Base-by-base conservation (phyloP, 2,329 filamentous ascomycete species). In the Colletotrichum sidae region DNA sequence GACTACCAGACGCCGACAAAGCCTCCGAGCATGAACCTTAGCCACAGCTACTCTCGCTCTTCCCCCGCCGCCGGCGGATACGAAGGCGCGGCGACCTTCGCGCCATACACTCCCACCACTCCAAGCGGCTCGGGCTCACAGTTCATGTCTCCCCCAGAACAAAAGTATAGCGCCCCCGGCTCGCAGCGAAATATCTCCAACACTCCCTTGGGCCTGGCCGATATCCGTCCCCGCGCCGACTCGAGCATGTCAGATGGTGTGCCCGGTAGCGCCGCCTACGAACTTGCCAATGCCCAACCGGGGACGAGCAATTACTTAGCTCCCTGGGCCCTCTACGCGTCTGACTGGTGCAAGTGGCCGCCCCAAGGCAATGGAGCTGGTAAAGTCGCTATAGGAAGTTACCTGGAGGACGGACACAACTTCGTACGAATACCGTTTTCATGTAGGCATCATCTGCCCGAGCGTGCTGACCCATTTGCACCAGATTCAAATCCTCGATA, bases 281-380 rank as follows among this genome's bases (percentile, higher is more conserved):
- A 94, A 73, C 83, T 88, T 55, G 87, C 88, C 68, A 87, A 88
- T 74, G 76, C 88, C 68, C 82, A 88, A 78, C 77, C 90, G 75
- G 78, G 92, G 75, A 96, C 95, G 69, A 97, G 93, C 83, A 97
- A 95, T 76, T 97, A 97, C 75, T 81, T 97, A 68, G 94, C 95
- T 5, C 94, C 95, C 0, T 99, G 96, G 93, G 91, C 94, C 12
- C 90, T 97, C 60, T 99, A 98, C 77, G 95, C 96, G 11, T 95
- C 97, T 73, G 96, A 99, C 80, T 99, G 96, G 96, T 99, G 96
- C 83, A 99, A 99, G 79, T 99, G 96, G 95, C 89, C 92, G 13
- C 90, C 95, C 2, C 88, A 93, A 73, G 89, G 80, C 72, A 90
- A 90, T 70, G 90, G 92, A 68, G 93, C 93, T 4, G 96, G 96